Evolutionary conservation across 345 rosid species (phyloP), one percentile per base, ranked within the genome.

Genomic region (Tarenaya hassleriana): DNA sequence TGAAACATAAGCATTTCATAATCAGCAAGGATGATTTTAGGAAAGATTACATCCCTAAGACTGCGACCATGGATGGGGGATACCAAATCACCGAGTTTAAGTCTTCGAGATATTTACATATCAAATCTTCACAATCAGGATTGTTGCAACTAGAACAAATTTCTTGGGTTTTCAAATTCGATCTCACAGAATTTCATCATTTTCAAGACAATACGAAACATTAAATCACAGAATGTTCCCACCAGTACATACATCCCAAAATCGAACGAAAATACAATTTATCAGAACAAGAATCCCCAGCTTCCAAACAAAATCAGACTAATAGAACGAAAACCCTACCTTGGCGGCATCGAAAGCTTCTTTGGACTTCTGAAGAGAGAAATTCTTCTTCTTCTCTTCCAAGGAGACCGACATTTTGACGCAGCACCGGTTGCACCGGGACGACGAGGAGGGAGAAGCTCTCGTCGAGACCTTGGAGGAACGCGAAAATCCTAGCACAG

Each of bases 261-360:
- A 24, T 24, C 2, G 5, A 24, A 24, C 3, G 29, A 24, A 24
- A 24, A 24, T 5, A 24, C 29, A 24, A 24, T 2, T 5, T 24
- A 24, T 2, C 5, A 24, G 29, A 24, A 24, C 2, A 24, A 2
- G 29, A 24, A 5, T 24, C 29, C 5, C 29, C 29, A 24, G 29
- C 29, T 24, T 24, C 29, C 29, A 24, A 24, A 24, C 5, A 24
- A 24, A 24, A 24, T 5, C 29, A 24, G 29, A 24, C 5, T 5
- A 24, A 24, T 24, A 24, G 29, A 24, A 24, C 29, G 29, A 24
- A 37, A 16, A 18, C n/a, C 5, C 3, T 29, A 82, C 98, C 92
- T 88, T 85, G 47, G 95, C 96, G 34, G 60, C 75, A 49, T 50
- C 73, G 73, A 88, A 85, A 63, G 94, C 96, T 75, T 88, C 90